Evolutionary conservation across 768 basidiomycete genomes (phyloP).

Genomic region (Termitomyces bulborhizus): DNA sequence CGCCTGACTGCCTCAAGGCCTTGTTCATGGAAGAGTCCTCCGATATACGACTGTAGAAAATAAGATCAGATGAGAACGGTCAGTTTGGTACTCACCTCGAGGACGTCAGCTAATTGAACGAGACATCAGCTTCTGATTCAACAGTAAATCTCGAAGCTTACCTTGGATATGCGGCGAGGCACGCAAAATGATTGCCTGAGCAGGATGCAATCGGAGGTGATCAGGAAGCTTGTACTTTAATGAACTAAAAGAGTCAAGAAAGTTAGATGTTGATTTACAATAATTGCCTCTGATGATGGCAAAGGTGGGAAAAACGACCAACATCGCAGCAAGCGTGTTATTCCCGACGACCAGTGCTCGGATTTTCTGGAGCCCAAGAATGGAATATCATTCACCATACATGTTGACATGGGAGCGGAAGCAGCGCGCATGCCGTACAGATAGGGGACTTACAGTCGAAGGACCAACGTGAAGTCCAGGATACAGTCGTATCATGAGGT

Average conservation of each 20-base stretch:
- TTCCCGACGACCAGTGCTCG: constrained; percentile 73
- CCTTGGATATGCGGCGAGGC: constrained; percentile 73
- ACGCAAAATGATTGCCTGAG: constrained; percentile 65
- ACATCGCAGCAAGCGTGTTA: constrained; percentile 67
- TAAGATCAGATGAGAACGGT: constrained; percentile 3
- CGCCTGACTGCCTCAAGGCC: constrained; percentile 47
- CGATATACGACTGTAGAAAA: constrained; percentile 61
- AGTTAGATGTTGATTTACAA: background rate
- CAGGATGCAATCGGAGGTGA: constrained; percentile 56
- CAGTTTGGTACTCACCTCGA: constrained; percentile 48
- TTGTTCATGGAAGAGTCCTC: constrained; percentile 70
- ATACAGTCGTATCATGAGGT: constrained; percentile 54
- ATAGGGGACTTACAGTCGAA: constrained; percentile 48
- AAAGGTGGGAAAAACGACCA: constrained; percentile 12
- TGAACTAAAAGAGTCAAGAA: constrained; percentile 35
- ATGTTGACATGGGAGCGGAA: too few relatives aligned
- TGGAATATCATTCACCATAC: background rate
- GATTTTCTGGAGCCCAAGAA: constrained; percentile 53
- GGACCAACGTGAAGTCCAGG: constrained; percentile 74
- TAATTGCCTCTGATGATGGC: background rate
- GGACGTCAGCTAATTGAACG: constrained; percentile 55
- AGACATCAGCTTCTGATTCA: constrained; percentile 3
- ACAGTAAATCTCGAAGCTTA: constrained; percentile 19
- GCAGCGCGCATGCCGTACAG: constrained; percentile 5
- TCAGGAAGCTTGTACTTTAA: constrained; percentile 59